phyloP scores from a whole-genome alignment of 148 eudicot genomes.

The Gaultheria prostrata region DNA sequence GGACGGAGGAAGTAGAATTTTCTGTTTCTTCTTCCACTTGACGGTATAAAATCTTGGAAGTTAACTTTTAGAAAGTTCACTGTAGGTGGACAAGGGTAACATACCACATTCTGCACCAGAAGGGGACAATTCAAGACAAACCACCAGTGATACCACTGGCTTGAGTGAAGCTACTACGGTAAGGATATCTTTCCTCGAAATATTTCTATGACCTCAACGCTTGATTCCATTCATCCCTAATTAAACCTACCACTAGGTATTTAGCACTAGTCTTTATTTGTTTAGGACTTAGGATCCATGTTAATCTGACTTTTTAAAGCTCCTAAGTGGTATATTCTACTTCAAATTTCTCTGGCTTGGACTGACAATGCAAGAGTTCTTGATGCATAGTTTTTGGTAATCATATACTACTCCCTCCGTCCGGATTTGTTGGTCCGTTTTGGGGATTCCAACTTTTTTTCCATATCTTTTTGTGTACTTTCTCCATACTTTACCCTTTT shows the following conservation, averaged over 20 bases:
- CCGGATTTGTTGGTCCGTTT: no score
- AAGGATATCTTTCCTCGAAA: conserved; percentile 2
- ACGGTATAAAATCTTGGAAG: conserved; percentile 1
- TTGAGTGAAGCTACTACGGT: conserved; percentile 13
- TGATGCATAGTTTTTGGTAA: no score
- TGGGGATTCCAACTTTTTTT: no score
- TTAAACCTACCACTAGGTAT: not conserved
- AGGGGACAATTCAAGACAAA: conserved; percentile 21
- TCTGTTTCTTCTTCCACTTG: not conserved
- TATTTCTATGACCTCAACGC: not conserved
- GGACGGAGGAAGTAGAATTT: not conserved
- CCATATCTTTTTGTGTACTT: no score
- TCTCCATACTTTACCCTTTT: no score
- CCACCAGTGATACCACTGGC: conserved; percentile 19
- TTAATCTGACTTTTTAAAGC: not conserved
- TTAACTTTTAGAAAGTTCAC: conserved; percentile 6
- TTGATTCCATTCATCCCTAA: not conserved
- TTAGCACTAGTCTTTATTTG: not conserved
- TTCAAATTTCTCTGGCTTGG: not conserved
- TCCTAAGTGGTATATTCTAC: not conserved
- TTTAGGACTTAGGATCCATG: not conserved
- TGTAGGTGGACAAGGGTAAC: conserved; percentile 29
- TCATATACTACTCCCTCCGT: no score
- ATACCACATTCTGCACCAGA: conserved; percentile 24
- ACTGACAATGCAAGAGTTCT: not conserved